Evolutionary conservation across 495 filamentous ascomycete species (phyloP), one percentile per base, ranked within the genome.

Genomic region (Sabuloglossum arenarium): DNA sequence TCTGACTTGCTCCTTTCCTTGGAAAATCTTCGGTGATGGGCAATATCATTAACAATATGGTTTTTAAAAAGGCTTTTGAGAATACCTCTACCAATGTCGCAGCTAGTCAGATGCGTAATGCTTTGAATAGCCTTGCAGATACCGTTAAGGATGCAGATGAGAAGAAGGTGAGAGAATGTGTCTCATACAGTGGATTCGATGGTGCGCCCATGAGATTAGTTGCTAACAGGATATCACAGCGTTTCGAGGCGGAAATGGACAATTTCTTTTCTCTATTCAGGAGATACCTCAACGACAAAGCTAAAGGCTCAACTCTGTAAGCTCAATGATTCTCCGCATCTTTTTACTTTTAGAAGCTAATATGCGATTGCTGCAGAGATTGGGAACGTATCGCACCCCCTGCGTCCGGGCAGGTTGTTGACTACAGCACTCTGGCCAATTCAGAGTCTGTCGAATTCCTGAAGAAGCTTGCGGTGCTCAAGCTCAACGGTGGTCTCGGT

Each of bases 261-360:
- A 99, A 99, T 81, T 99, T 99, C 78, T 99, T 90, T 66, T 82
- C 86, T 54, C 84, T 99, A 61, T 99, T 99, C 82, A 84, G 93
- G 59, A 78, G 91, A 67, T 99, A 94, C 68, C 77, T 99, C 51
- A 95, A 94, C 64, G 91, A 99, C 75, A 95, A 95, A 74, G 93
- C 91, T 58, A 98, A 96, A 78, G 89, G 89, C 64, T 95, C 87
- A 67, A 81, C 76, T 34, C 78, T 94, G 77, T 82, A 70, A 60
- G 79, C 70, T 19, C 39, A 37, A 21, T 45, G 24, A 32, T 3
- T 24, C 42, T 9, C n/a, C 39, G 21, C 24, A 30, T 11, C 52
- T 23, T 11, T 32, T 30, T 14, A 51, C 31, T 42, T 42, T 5
- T 29, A 47, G 11, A 61, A 12, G 16, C 37, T 24, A 56, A 25